These are phyloP conservation scores for Puccinia horiana DNA, from an alignment of 1,284 basidiomycete genomes.

Conservation along the genomic window DNA sequence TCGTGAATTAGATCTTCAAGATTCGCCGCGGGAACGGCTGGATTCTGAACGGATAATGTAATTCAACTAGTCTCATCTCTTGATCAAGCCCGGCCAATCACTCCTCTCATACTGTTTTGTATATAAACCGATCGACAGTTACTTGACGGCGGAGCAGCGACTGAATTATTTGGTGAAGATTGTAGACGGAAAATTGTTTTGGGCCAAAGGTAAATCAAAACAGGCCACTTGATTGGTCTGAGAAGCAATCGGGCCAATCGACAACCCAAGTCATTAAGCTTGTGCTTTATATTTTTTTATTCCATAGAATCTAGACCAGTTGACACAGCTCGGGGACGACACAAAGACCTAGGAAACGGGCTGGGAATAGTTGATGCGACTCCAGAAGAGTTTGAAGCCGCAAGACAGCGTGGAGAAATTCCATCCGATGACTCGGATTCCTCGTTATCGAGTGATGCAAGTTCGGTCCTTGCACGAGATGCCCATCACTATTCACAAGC, in stretches of 20 bases:
- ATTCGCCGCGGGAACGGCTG: conserved; percentile 69
- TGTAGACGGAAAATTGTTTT: conserved; percentile 70
- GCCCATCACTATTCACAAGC: conserved; percentile 35
- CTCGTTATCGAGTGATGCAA: background rate
- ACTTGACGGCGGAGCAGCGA: conserved; percentile 70
- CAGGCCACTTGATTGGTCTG: background rate
- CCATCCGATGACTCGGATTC: conserved; percentile 50
- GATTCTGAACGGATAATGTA: conserved; percentile 66
- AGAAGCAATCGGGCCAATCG: background rate
- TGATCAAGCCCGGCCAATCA: background rate
- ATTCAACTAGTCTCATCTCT: conserved; percentile 20
- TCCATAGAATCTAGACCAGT: conserved; percentile 64
- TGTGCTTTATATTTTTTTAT: background rate
- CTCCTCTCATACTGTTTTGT: background rate
- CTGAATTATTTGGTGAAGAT: conserved; percentile 72
- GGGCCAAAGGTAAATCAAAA: conserved; percentile 62
- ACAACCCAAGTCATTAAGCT: background rate
- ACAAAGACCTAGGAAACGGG: conserved; percentile 56
- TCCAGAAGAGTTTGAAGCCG: conserved; percentile 52
- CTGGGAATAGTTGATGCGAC: conserved; percentile 56
- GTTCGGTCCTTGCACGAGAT: conserved; percentile 4
- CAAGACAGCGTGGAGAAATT: conserved; percentile 47
- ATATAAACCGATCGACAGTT: conserved; percentile 59
- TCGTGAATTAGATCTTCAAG: conserved; percentile 67
- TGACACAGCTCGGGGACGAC: conserved; percentile 57